phyloP scores from a whole-genome alignment of 805 yeast genomes.

The Ogataea corticis region DNA sequence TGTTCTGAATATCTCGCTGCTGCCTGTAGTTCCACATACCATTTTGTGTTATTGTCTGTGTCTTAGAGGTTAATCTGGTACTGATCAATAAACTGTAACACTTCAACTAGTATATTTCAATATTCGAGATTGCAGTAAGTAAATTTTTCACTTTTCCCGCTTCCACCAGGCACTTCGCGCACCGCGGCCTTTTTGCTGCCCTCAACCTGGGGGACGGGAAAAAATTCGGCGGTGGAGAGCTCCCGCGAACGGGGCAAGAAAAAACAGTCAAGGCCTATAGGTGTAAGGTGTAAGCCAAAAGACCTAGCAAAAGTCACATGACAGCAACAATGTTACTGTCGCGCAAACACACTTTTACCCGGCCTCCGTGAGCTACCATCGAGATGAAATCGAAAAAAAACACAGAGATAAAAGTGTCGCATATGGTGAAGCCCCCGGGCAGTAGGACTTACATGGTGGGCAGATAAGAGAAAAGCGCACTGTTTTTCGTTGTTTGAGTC shows the following conservation, averaged over 20 bases:
- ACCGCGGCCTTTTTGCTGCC: too few relatives aligned
- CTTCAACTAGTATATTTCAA: slow-evolving; percentile 3
- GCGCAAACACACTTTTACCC: not conserved
- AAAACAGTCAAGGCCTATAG: not conserved
- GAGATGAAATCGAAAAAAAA: slow-evolving; percentile 3
- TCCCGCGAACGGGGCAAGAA: not conserved
- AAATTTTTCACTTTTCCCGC: slow-evolving; percentile 8
- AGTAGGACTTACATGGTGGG: not conserved
- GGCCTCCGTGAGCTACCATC: not conserved
- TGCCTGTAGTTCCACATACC: slow-evolving; percentile 24
- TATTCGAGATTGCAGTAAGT: slow-evolving; percentile 1
- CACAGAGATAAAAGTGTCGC: not conserved
- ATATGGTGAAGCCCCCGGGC: not conserved
- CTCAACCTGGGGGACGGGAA: not conserved
- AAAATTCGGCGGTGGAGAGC: not conserved
- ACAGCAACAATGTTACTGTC: not conserved
- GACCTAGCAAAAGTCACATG: slow-evolving; percentile 3
- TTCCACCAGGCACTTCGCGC: not conserved
- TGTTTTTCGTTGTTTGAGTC: not conserved
- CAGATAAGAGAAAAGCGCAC: not conserved
- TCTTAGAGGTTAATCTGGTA: slow-evolving; percentile 5
- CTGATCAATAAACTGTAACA: slow-evolving; percentile 3
- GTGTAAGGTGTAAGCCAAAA: not conserved
- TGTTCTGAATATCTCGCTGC: slow-evolving; percentile 3
- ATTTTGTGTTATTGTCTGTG: slow-evolving; percentile 24